Evolutionary conservation across 306 rosid genomes (phyloP).

Genomic region (Gastrolobium villosum): DNA sequence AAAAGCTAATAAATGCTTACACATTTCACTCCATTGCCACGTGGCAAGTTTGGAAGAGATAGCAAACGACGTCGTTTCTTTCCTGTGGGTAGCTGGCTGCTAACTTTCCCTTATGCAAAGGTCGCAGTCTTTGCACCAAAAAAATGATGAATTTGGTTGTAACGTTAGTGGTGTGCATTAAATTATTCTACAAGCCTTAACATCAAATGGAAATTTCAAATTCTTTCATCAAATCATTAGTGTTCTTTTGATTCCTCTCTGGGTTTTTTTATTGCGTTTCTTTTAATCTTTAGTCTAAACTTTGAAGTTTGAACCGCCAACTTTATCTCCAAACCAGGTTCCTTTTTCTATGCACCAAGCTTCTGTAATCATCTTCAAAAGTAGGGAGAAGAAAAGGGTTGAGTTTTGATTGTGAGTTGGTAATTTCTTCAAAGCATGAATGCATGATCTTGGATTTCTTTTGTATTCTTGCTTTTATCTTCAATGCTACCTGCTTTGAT

Average conservation of each 20-base stretch:
- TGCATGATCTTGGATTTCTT: conserved; percentile 45
- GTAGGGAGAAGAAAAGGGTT: neutral
- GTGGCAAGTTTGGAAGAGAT: neutral
- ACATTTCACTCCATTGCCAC: neutral
- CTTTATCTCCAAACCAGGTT: neutral
- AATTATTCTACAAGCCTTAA: neutral
- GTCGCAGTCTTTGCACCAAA: neutral
- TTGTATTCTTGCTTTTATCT: conserved; percentile 40
- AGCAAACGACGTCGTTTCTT: conserved; percentile 9
- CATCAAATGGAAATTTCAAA: neutral
- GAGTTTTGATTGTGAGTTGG: conserved; percentile 5
- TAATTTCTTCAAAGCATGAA: conserved; percentile 42
- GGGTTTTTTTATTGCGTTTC: neutral
- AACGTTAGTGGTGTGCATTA: neutral
- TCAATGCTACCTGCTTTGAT: conserved; percentile 49
- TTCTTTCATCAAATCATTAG: neutral
- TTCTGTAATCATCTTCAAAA: neutral
- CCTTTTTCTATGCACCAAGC: neutral
- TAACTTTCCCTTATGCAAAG: neutral
- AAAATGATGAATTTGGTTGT: conserved; percentile 9
- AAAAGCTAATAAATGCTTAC: neutral
- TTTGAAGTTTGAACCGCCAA: neutral
- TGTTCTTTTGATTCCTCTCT: neutral
- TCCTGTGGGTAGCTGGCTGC: neutral
- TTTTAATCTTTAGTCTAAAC: neutral